Base-by-base conservation (phyloP, 2,329 filamentous ascomycete species). In the Talaromyces atroroseus region DNA sequence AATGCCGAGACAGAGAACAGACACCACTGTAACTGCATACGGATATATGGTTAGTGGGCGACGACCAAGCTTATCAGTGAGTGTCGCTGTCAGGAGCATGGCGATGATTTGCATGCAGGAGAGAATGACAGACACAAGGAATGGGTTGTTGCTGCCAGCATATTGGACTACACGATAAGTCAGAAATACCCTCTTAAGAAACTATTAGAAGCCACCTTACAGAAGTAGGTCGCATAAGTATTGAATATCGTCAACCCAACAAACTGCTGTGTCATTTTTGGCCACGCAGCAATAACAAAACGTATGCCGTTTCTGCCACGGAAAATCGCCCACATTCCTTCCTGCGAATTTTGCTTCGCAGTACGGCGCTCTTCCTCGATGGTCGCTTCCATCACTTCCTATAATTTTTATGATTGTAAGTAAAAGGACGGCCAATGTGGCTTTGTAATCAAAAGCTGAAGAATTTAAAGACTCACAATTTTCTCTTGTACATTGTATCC, bases 51-150 rank as follows among this genome's bases (percentile, higher is more conserved):
- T 75, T 0, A 76, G 58, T 0, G 71, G 71, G 1, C 73, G 70
- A 56, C 72, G 71, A 21, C 69, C 69, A n/a, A 74, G 29, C n/a
- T 61, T 60, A 54, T 75, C 71, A 4, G 74, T 74, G 1, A 69
- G 60, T 0, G 64, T 61, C 7, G 70, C 65, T 0, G 72, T 76
- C 18, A 69, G 18, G 24, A 76, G 60, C 65, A 77, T 73, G 0
- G 74, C 75, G 5, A 77, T 59, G 2, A 78, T 62, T 53, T 76
- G 74, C 0, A 76, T 70, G 45, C 69, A 73, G 1, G 72, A 71
- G 2, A 75, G 63, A 46, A 77, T 76, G 45, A 76, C 63, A 0
- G 73, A 76, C 7, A 76, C 74, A 52, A 70, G 63, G 62, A 76
- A 76, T 0, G 74, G 74, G 50, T 76, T 67, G 16, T 70, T 66